phyloP scores from a whole-genome alignment of 257 asterid species.

The Verbascum thapsus region DNA sequence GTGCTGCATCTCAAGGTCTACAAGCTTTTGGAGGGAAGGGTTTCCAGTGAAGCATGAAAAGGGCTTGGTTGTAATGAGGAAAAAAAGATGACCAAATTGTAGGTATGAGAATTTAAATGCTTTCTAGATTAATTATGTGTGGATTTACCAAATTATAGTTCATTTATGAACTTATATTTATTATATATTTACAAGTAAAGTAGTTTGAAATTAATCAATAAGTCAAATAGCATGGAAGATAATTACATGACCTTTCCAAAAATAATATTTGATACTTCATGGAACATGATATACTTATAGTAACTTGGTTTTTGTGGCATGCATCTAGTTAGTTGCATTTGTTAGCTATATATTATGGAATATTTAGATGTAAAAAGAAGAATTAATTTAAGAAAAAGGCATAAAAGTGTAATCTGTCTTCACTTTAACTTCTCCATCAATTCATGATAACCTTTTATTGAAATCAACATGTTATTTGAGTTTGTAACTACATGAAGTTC shows the following conservation, averaged over 20 bases:
- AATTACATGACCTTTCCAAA: not conserved
- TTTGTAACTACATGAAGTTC: too few species aligned
- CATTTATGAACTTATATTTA: not conserved
- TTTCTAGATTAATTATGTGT: not conserved
- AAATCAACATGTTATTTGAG: too few species aligned
- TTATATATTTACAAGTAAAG: not conserved
- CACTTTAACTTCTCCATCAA: too few species aligned
- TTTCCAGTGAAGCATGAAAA: conserved; percentile 40
- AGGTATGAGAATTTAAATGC: conserved; percentile 10
- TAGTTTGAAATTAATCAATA: not conserved
- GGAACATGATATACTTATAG: not conserved
- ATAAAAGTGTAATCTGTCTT: too few species aligned
- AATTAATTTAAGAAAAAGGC: too few species aligned
- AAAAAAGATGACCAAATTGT: not conserved
- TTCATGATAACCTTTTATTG: too few species aligned
- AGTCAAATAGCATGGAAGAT: not conserved
- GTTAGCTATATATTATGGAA: not conserved
- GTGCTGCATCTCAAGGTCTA: conserved; percentile 32
- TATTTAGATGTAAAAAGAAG: too few species aligned
- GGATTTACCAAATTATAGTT: not conserved
- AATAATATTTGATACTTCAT: not conserved
- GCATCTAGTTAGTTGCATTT: not conserved
- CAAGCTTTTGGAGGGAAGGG: conserved; percentile 48
- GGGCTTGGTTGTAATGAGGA: conserved; percentile 14
- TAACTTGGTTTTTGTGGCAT: not conserved